A percentile compares a stretch with the other conserved stretches of the same genome.
phyloP scores from a whole-genome alignment of 805 yeast genomes.

The Kodamaea kakaduensis region DNA sequence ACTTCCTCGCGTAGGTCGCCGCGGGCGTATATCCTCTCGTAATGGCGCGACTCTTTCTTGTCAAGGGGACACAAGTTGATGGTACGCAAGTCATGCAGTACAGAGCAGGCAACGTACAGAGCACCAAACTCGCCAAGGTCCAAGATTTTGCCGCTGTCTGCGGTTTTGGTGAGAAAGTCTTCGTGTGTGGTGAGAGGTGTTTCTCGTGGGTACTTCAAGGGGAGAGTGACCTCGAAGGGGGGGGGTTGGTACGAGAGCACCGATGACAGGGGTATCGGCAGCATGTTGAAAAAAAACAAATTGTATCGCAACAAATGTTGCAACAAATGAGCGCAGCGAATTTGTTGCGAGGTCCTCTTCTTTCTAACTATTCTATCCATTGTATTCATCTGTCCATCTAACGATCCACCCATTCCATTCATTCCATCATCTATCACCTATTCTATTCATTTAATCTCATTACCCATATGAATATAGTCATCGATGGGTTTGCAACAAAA shows the following conservation, averaged over 20 bases:
- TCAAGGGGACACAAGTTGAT: conserved; percentile 40
- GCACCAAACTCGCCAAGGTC: conserved; percentile 25
- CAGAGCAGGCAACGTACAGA: conserved; percentile 15
- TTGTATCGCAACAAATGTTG: too few relatives aligned
- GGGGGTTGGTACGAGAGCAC: conserved; percentile 8
- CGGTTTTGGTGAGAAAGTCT: conserved; percentile 17
- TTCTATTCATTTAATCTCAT: too few relatives aligned
- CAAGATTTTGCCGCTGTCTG: conserved; percentile 22
- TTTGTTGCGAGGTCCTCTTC: too few relatives aligned
- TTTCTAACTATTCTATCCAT: too few relatives aligned
- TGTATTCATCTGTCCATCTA: too few relatives aligned
- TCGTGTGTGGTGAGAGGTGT: conserved; percentile 14
- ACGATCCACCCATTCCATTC: too few relatives aligned
- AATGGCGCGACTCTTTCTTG: conserved; percentile 25
- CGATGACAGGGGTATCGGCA: neutral
- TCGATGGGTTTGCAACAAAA: too few relatives aligned
- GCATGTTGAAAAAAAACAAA: neutral
- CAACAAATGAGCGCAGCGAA: too few relatives aligned
- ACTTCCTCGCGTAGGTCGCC: too few relatives aligned
- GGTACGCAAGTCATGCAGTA: conserved; percentile 29
- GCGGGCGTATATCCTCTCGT: too few relatives aligned
- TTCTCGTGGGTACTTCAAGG: conserved; percentile 22
- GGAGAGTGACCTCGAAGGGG: conserved; percentile 17
- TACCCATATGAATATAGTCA: too few relatives aligned
- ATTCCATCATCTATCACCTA: too few relatives aligned